Evolutionary conservation across 805 yeast species (phyloP).

Genomic region (Martiniozyma abietophila): DNA sequence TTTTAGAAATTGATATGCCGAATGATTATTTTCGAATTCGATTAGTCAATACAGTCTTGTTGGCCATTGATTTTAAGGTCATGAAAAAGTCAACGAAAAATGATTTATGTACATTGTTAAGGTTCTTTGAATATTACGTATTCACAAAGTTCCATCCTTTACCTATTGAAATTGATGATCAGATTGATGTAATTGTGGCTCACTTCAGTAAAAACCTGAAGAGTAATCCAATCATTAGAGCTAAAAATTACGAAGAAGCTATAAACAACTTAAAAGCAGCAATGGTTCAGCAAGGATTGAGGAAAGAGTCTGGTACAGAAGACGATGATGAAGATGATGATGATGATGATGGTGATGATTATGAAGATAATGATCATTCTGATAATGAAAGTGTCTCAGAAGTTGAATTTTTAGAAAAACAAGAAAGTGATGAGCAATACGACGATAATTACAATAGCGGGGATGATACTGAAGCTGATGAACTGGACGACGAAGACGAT

Average conservation of each 20-base stretch:
- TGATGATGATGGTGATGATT: conserved; percentile 22
- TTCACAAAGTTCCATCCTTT: conserved; percentile 52
- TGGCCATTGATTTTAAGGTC: conserved; percentile 15
- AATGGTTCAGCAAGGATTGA: conserved; percentile 14
- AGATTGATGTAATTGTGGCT: conserved; percentile 31
- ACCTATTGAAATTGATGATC: conserved; percentile 43
- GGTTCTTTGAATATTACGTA: conserved; percentile 63
- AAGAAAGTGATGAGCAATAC: conserved; percentile 12
- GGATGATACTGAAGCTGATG: conserved; percentile 21
- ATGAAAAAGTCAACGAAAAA: conserved; percentile 12
- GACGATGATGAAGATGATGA: conserved; percentile 13
- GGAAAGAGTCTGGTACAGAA: conserved; percentile 17
- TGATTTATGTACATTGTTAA: conserved; percentile 34
- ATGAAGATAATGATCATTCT: conserved; percentile 26
- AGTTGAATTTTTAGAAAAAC: conserved; percentile 14
- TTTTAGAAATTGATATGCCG: conserved; percentile 46
- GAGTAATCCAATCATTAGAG: conserved; percentile 30
- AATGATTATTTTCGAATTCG: conserved; percentile 67
- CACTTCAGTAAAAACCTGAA: conserved; percentile 11
- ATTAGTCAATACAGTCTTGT: conserved; percentile 37
- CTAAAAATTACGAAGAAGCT: conserved; percentile 43
- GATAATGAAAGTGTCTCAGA: conserved; percentile 19
- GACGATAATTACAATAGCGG: conserved; percentile 13
- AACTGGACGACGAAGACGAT: conserved; percentile 26
- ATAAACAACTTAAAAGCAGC: conserved; percentile 30